Evolutionary conservation across 129 eudicot genomes (phyloP).

Genomic region (Chrysanthemum makinoi): DNA sequence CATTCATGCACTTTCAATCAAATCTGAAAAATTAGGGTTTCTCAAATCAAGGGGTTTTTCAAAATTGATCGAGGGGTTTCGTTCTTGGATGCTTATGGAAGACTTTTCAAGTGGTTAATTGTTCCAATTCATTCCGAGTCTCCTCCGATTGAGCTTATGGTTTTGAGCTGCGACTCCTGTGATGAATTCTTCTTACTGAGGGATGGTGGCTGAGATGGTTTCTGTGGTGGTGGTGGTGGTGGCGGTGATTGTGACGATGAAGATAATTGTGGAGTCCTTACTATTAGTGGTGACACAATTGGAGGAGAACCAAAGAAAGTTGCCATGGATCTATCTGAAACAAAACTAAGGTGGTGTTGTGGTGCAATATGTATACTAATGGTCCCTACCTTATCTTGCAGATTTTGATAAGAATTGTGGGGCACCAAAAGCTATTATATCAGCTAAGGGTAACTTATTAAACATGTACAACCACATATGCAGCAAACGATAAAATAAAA

Average conservation of each 20-base stretch:
- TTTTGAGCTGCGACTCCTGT: conserved; percentile 22
- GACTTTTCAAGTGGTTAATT: no score
- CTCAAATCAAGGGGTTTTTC: no score
- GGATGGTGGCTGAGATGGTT: conserved; percentile 25
- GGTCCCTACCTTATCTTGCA: conserved; percentile 66
- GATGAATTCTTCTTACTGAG: conserved; percentile 32
- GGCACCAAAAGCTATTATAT: conserved; percentile 13
- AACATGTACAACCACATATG: background rate
- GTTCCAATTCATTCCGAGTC: no score
- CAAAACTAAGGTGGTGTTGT: conserved; percentile 11
- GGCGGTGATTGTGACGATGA: conserved; percentile 53
- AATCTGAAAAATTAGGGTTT: no score
- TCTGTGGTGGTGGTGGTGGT: conserved; percentile 36
- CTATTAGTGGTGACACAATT: conserved; percentile 49
- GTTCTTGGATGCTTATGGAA: no score
- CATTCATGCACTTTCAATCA: no score
- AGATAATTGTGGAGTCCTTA: conserved; percentile 41
- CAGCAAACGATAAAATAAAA: no score
- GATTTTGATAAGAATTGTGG: conserved; percentile 22
- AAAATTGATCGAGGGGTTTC: no score
- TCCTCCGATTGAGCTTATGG: no score
- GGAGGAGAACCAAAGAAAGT: conserved; percentile 65
- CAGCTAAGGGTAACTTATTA: background rate
- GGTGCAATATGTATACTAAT: conserved; percentile 27
- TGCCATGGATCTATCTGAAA: conserved; percentile 44